Evolutionary conservation across 768 basidiomycete species (phyloP).

Genomic region (Tylopilus sp.): DNA sequence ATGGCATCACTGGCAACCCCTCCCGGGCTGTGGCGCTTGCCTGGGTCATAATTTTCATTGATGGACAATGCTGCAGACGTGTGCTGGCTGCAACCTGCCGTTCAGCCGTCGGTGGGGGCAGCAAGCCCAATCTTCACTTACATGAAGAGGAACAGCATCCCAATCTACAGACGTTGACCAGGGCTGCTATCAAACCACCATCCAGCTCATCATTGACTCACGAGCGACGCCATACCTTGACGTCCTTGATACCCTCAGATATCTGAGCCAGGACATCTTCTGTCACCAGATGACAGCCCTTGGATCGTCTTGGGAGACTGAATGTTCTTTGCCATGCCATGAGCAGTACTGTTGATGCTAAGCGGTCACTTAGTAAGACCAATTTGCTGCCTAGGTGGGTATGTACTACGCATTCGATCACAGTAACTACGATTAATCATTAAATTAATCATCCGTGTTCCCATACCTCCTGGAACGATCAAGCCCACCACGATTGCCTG

Average conservation of each 20-base stretch:
- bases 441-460: slow-evolving; percentile 28
- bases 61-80: slow-evolving; percentile 77
- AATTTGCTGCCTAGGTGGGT: neutral
- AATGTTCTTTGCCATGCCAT: slow-evolving; percentile 96
- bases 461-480: slow-evolving; percentile 44
- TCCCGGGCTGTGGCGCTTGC: slow-evolving; percentile 39
- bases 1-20: neutral
- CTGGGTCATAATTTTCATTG: slow-evolving; percentile 88
- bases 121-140: slow-evolving; percentile 31
- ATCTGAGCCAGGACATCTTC: slow-evolving; percentile 68
- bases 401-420: neutral
- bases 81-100: slow-evolving; percentile 52
- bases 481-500: slow-evolving; percentile 84
- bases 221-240: slow-evolving; percentile 45
- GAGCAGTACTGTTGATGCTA: neutral
- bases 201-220: neutral
- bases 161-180: slow-evolving; percentile 45
- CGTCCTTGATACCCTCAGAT: slow-evolving; percentile 60
- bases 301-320: slow-evolving; percentile 46
- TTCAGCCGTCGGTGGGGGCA: slow-evolving; percentile 6
- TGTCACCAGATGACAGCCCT: slow-evolving; percentile 84
- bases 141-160: slow-evolving; percentile 91
- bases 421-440: slow-evolving; percentile 20
- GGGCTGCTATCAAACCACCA: neutral
- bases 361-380: neutral